These are phyloP conservation scores for Huntiella decipiens DNA, from an alignment of 2,329 filamentous ascomycete species.

Conservation along the genomic window DNA sequence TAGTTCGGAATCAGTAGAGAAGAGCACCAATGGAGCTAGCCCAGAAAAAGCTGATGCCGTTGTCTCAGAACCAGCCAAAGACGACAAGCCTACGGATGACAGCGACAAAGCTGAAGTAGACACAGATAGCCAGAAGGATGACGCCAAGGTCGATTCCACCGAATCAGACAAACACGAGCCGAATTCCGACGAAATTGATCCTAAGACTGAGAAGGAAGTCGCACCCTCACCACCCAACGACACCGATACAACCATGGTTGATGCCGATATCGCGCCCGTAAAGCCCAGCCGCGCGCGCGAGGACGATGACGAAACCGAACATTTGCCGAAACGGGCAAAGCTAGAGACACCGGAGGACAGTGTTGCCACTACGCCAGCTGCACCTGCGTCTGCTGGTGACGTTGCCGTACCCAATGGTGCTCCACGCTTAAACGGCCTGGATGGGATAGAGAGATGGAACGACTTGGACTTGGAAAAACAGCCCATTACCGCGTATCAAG, in stretches of 20 bases:
- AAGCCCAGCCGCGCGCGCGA: constrained; percentile 63
- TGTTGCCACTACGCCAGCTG: constrained; percentile 10
- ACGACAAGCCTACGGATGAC: not conserved
- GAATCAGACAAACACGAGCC: not conserved
- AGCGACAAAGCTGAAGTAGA: not conserved
- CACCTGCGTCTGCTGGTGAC: constrained; percentile 13
- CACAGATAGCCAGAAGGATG: not conserved
- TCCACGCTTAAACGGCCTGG: constrained; percentile 15
- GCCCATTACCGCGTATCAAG: constrained; percentile 38
- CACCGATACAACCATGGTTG: constrained; percentile 16
- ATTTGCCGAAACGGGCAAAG: constrained; percentile 62
- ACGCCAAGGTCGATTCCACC: not conserved
- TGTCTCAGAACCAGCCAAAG: not conserved
- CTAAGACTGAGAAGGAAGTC: not conserved
- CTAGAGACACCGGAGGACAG: constrained; percentile 38
- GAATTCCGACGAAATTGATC: constrained; percentile 1
- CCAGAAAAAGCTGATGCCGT: not conserved
- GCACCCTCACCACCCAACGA: not conserved
- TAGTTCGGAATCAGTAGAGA: too few species aligned
- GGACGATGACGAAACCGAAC: constrained; percentile 35
- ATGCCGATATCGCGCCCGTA: constrained; percentile 26
- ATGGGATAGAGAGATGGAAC: constrained; percentile 21
- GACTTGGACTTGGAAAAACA: constrained; percentile 26
- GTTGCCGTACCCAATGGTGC: constrained; percentile 13
- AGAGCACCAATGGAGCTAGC: too few species aligned